phyloP scores from a whole-genome alignment of 805 yeast species.

The Kodamaea hsintzibuensis region DNA sequence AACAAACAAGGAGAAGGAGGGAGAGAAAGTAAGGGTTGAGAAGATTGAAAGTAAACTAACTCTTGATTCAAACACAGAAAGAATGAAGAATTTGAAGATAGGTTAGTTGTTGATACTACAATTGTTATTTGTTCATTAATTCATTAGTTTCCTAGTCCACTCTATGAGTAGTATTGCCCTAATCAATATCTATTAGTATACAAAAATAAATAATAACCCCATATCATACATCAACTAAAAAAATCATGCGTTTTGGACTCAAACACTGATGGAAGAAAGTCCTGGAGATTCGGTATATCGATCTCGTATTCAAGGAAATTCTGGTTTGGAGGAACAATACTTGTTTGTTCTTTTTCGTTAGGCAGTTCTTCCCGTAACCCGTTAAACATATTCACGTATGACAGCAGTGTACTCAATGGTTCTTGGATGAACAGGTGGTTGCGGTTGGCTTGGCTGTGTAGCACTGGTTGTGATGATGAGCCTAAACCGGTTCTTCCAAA shows the following conservation, averaged over 20 bases:
- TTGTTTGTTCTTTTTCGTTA: background rate
- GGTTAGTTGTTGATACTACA: background rate
- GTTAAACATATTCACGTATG: constrained; percentile 9
- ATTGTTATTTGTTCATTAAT: background rate
- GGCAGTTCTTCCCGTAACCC: constrained; percentile 6
- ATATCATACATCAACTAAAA: constrained; percentile 4
- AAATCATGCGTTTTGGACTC: constrained; percentile 6
- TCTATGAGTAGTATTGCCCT: background rate
- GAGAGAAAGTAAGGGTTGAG: constrained; percentile 11
- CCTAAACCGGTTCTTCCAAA: constrained; percentile 17
- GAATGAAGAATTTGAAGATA: constrained; percentile 32
- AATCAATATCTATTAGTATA: background rate
- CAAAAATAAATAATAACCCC: constrained; percentile 1
- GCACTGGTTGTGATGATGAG: constrained; percentile 1
- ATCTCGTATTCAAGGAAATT: constrained; percentile 13
- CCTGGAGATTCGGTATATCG: constrained; percentile 12
- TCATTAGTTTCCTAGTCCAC: background rate
- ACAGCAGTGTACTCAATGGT: constrained; percentile 10
- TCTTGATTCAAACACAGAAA: constrained; percentile 33
- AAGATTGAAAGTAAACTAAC: constrained; percentile 19
- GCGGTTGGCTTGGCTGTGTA: constrained; percentile 4
- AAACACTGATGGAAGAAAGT: constrained; percentile 10
- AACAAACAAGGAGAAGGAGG: constrained; percentile 16
- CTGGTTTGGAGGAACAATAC: constrained; percentile 12
- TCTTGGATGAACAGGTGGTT: constrained; percentile 5